Conservation (phyloP, 2,329 filamentous ascomycete genomes). For the Fusarium anguioides region DNA sequence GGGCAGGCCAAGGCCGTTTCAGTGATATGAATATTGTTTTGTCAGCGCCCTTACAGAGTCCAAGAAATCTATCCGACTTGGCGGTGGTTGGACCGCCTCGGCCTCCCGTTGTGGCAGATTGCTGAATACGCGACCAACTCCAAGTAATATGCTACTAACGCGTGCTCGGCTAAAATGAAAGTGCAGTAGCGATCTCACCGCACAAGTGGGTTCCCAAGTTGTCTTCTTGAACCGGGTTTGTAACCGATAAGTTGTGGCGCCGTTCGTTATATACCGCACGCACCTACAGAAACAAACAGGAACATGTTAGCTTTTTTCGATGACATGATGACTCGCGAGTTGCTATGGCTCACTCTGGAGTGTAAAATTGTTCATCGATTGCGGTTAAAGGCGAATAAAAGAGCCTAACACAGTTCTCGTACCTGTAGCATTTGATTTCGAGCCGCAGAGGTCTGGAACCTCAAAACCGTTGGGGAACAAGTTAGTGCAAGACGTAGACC, state of each 20-base stretch:
- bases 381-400: neutral
- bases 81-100: slow-evolving; percentile 27
- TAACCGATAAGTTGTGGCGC: slow-evolving; percentile 34
- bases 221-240: slow-evolving; percentile 8
- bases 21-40: slow-evolving; percentile 2
- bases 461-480: slow-evolving; percentile 14
- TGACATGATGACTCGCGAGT: slow-evolving; percentile 11
- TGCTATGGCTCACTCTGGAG: neutral
- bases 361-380: slow-evolving; percentile 9
- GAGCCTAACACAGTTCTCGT: neutral
- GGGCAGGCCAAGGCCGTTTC: neutral
- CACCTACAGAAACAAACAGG: neutral
- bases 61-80: slow-evolving; percentile 22
- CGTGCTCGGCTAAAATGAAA: slow-evolving; percentile 29
- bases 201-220: neutral
- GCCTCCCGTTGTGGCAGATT: slow-evolving; percentile 2
- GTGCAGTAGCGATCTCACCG: slow-evolving; percentile 8
- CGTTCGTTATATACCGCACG: slow-evolving; percentile 22
- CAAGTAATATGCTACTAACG: neutral
- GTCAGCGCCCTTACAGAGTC: slow-evolving; percentile 12
- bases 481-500: slow-evolving; percentile 7
- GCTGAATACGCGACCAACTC: neutral
- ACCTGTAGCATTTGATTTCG: neutral
- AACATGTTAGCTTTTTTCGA: slow-evolving; percentile 6
- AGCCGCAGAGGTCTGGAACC: slow-evolving; percentile 13